phyloP scores from a whole-genome alignment of 208 protist genomes.

The Porcisia deanei region DNA sequence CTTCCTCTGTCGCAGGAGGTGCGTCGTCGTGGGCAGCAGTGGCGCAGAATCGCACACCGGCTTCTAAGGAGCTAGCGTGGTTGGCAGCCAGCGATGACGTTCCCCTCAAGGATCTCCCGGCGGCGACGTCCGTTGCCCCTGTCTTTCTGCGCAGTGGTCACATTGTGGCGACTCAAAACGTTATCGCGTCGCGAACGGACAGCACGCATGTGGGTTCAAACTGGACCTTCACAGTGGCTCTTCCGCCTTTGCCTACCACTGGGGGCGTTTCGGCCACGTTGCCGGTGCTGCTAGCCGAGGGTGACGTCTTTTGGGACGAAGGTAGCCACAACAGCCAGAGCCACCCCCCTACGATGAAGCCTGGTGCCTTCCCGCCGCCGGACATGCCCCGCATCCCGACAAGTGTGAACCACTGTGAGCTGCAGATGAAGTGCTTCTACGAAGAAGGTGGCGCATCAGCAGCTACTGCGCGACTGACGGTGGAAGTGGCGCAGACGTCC shows the following conservation, averaged over 20 bases:
- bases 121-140: constrained; percentile 11
- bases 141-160: constrained; percentile 16
- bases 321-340: constrained; percentile 43
- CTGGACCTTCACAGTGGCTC: constrained; percentile 31
- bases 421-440: constrained; percentile 29
- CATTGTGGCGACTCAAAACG: constrained; percentile 35
- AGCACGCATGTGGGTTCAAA: constrained; percentile 36
- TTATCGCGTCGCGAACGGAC: background rate
- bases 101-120: background rate
- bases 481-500: constrained; percentile 29
- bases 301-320: constrained; percentile 56
- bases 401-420: constrained; percentile 21
- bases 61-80: constrained; percentile 10
- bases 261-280: background rate
- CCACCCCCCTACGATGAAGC: constrained; percentile 11
- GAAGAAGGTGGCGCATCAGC: background rate
- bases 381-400: constrained; percentile 12
- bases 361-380: background rate
- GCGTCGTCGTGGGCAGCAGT: constrained; percentile 4
- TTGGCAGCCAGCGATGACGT: background rate
- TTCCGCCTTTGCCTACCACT: constrained; percentile 13
- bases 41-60: background rate
- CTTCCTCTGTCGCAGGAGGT: background rate
- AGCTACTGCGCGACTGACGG: constrained; percentile 8
- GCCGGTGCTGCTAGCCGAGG: constrained; percentile 35